Base-by-base conservation (phyloP, 2,329 filamentous ascomycete genomes). In the Fusarium sp. region DNA sequence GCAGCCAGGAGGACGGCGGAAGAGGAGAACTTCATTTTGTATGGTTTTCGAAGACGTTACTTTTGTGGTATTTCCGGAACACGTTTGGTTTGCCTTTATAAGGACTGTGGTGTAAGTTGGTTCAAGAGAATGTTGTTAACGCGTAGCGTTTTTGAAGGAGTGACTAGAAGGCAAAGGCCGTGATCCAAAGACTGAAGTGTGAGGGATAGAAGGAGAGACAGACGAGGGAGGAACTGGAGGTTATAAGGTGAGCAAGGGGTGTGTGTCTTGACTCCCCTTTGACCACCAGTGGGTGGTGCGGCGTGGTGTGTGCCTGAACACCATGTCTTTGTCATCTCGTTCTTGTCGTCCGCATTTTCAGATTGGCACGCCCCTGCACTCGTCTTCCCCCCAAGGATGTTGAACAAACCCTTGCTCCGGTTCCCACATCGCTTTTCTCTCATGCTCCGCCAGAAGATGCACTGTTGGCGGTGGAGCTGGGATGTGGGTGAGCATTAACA, bases 1-100 rank as follows among this genome's bases (percentile, higher is more conserved):
- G 80, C 78, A 65, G 80, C 77, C 58, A 82, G 73, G 61, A 80
- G 34, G 57, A 81, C 46, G 42, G 78, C 65, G 56, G 80, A 73
- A 23, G 77, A 63, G 30, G 80, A 77, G 75, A 82, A 74, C 78
- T 83, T 83, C 81, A 83, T 83, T 53, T 67, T 80, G 69, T 50
- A 42, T 56, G 49, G 50, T 40, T 60, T 61, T 52, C 47, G 60
- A 46, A 57, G 44, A 50, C 44, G 31, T 34, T 62, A 50, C 49
- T 64, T 62, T 68, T 66, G 34, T 41, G 42, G 59, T 74, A 69
- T 75, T 73, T 54, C 45, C 62, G 63, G 72, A 73, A 70, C 70
- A 70, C 64, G 56, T 23, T 70, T 57, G 46, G 47, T 71, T 64
- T 74, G 70, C 70, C 67, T 73, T 56, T 53, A 41, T 53, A 74